These are phyloP conservation scores for Phytophthora ohioensis DNA, from an alignment of 352 stramenopile species.

Conservation along the genomic window DNA sequence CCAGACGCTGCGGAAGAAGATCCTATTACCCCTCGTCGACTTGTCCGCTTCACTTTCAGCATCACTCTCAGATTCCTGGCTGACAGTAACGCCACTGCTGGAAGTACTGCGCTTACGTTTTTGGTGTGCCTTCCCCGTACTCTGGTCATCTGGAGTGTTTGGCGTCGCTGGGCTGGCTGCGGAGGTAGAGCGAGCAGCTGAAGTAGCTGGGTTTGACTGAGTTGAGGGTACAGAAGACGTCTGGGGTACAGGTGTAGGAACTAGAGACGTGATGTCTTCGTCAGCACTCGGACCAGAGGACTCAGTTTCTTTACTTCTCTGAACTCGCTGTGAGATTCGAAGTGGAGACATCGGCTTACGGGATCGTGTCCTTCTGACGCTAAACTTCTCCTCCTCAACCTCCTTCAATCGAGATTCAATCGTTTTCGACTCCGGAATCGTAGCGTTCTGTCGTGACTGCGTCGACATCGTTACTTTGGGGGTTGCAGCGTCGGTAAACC, in stretches of 20 bases:
- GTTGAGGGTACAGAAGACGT: not conserved
- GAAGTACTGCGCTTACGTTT: conserved; percentile 20
- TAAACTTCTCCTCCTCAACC: conserved; percentile 17
- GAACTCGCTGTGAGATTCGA: conserved; percentile 11
- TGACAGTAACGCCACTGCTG: conserved; percentile 2
- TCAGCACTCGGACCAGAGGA: not conserved
- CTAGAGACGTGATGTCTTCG: not conserved
- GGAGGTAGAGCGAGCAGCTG: not conserved
- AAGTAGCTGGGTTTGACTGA: not conserved
- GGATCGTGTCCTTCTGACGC: not conserved
- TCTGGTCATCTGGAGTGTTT: conserved; percentile 3
- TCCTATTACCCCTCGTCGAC: conserved; percentile 1
- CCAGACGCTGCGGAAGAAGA: conserved; percentile 42
- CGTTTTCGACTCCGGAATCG: not conserved
- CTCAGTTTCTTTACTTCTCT: not conserved
- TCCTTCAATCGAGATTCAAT: conserved; percentile 14
- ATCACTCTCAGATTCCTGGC: conserved; percentile 3
- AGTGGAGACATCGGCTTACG: conserved; percentile 23
- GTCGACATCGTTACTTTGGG: not conserved
- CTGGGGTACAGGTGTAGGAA: not conserved
- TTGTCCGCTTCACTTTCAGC: conserved; percentile 3
- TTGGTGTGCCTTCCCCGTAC: conserved; percentile 17
- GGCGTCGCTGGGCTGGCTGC: not conserved
- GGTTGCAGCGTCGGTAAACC: not conserved
- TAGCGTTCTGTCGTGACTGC: not conserved